A percentile compares a stretch with the other conserved stretches of the same genome.
These are phyloP conservation scores for Penicillium sp. DNA, from an alignment of 2,329 filamentous ascomycete genomes.

Conservation along the genomic window DNA sequence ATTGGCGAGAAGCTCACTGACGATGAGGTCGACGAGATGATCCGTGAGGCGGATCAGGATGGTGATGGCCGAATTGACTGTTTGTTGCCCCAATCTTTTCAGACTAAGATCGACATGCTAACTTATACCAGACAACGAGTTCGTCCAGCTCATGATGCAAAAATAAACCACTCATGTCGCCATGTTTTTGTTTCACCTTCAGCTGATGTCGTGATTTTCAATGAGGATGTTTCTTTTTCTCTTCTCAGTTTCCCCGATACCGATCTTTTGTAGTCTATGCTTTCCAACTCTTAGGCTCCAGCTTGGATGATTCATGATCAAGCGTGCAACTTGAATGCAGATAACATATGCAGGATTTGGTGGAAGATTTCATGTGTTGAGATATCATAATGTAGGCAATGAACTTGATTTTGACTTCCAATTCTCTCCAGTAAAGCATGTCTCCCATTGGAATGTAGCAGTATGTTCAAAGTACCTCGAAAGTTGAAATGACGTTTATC, in stretches of 20 bases:
- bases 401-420: constrained; percentile 7
- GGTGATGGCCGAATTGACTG: constrained; percentile 87
- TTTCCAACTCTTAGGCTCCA: constrained; percentile 19
- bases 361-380: constrained; percentile 9
- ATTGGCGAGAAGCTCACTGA: constrained; percentile 90
- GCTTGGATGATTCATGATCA: constrained; percentile 24
- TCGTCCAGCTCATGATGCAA: constrained; percentile 95
- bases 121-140: constrained; percentile 72
- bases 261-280: constrained; percentile 29
- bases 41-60: constrained; percentile 85
- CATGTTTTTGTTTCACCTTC: constrained; percentile 29
- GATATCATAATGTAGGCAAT: constrained; percentile 13
- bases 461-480: background rate
- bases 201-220: constrained; percentile 29
- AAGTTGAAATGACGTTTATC: too few relatives aligned
- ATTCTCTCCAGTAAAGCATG: background rate
- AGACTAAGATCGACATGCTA: constrained; percentile 17
- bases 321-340: constrained; percentile 25
- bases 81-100: constrained; percentile 46
- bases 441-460: background rate
- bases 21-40: constrained; percentile 92
- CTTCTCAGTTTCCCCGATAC: constrained; percentile 16
- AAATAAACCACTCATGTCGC: constrained; percentile 60
- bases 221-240: constrained; percentile 26
- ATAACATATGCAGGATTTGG: constrained; percentile 11